phyloP scores from a whole-genome alignment of 768 basidiomycete species.

The Leccinellum albellum region DNA sequence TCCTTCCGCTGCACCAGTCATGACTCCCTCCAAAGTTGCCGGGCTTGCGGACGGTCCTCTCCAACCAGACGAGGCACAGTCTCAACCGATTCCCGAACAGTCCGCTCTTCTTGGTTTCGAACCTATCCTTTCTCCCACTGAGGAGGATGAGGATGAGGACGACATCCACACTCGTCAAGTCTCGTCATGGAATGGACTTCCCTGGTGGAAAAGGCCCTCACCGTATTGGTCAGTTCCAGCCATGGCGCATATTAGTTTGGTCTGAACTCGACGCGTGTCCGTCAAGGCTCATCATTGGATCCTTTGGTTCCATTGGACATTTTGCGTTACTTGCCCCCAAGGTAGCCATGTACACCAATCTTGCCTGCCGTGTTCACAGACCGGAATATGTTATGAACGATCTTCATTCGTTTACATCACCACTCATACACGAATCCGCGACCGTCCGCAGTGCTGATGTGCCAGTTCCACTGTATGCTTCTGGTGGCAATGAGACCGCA shows the following conservation, averaged over 20 bases:
- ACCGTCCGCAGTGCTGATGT: not conserved
- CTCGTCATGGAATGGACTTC: slow-evolving; percentile 32
- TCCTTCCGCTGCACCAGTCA: slow-evolving; percentile 9
- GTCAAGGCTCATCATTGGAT: slow-evolving; percentile 55
- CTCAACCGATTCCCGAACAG: slow-evolving; percentile 38
- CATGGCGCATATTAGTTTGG: not conserved
- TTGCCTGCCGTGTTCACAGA: slow-evolving; percentile 65
- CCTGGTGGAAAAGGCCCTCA: slow-evolving; percentile 78
- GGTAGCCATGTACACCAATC: slow-evolving; percentile 69
- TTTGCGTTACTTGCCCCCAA: slow-evolving; percentile 63
- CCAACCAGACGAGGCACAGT: slow-evolving; percentile 46
- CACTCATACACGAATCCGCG: not conserved
- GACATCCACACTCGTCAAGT: slow-evolving; percentile 28
- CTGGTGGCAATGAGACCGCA: not conserved
- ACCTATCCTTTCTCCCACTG: slow-evolving; percentile 5
- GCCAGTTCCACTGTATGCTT: not conserved
- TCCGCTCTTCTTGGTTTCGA: slow-evolving; percentile 29
- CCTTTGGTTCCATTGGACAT: slow-evolving; percentile 53
- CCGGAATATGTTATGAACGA: slow-evolving; percentile 43
- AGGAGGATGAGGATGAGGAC: slow-evolving; percentile 23
- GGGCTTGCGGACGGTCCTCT: slow-evolving; percentile 26
- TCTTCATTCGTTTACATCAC: not conserved
- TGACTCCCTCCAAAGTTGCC: slow-evolving; percentile 11
- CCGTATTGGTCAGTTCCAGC: slow-evolving; percentile 57
- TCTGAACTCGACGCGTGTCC: not conserved